These are phyloP conservation scores for Auricularia sp. DNA, from an alignment of 768 basidiomycete genomes.

Conservation along the genomic window DNA sequence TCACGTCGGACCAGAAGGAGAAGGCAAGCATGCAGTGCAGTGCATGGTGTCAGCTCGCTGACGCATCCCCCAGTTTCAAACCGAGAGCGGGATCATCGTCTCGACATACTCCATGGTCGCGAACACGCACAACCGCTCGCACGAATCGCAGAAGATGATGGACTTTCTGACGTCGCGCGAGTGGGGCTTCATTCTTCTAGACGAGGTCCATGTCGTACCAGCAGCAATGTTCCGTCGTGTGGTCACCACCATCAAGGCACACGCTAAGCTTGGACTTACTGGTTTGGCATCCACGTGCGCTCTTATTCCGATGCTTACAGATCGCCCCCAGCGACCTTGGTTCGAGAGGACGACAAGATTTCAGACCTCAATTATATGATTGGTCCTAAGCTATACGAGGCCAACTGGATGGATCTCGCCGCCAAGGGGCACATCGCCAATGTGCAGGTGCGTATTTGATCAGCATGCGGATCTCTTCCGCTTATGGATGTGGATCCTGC, in stretches of 20 bases:
- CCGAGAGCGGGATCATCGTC: constrained; percentile 95
- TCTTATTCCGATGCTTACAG: neutral
- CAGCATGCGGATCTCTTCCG: neutral
- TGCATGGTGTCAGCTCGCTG: neutral
- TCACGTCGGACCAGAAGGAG: constrained; percentile 96
- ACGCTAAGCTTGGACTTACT: constrained; percentile 94
- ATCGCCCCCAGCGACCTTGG: constrained; percentile 70
- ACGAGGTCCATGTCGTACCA: constrained; percentile 98
- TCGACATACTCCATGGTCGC: constrained; percentile 99
- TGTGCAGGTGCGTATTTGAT: constrained; percentile 69
- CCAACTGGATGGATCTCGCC: constrained; percentile 99
- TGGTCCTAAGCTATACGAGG: constrained; percentile 97
- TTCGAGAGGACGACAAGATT: constrained; percentile 98
- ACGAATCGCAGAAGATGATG: constrained; percentile 99
- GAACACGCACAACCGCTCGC: constrained; percentile 96
- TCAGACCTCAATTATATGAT: constrained; percentile 98
- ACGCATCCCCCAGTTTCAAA: constrained; percentile 59
- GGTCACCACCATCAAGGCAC: constrained; percentile 96
- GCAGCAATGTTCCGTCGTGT: constrained; percentile 98
- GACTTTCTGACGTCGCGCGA: constrained; percentile 96
- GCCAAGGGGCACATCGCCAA: constrained; percentile 99
- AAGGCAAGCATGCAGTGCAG: constrained; percentile 42
- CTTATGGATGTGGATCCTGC: constrained; percentile 1
- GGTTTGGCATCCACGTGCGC: constrained; percentile 38
- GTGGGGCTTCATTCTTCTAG: constrained; percentile 96